phyloP scores from a whole-genome alignment of 2,329 filamentous ascomycete species.

The Aspergillus oerlinghausenensis region DNA sequence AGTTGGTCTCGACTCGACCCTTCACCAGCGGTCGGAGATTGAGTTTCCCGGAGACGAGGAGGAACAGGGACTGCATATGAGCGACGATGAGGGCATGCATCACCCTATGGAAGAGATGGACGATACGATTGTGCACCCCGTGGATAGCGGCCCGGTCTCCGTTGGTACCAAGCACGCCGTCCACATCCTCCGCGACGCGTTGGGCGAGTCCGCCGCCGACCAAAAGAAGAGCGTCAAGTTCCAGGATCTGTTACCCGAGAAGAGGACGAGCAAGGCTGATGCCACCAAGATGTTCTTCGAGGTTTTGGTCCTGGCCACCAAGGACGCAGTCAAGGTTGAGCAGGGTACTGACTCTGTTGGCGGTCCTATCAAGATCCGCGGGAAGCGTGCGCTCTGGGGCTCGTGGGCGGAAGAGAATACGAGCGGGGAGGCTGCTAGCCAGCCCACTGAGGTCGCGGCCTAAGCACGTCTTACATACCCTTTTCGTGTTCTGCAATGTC shows the following conservation, averaged over 20 bases:
- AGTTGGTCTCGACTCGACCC: slow-evolving; percentile 46
- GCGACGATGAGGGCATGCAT: slow-evolving; percentile 44
- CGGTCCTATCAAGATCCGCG: slow-evolving; percentile 74
- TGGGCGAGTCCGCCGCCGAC: slow-evolving; percentile 63
- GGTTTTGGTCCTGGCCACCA: slow-evolving; percentile 88
- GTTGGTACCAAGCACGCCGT: slow-evolving; percentile 93
- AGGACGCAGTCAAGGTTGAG: slow-evolving; percentile 96
- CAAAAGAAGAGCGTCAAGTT: slow-evolving; percentile 80
- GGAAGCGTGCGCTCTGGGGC: slow-evolving; percentile 95
- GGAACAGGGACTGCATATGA: slow-evolving; percentile 37
- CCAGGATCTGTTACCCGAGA: slow-evolving; percentile 83
- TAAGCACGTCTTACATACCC: slow-evolving; percentile 3
- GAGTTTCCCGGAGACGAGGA: slow-evolving; percentile 61
- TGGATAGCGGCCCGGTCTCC: slow-evolving; percentile 80
- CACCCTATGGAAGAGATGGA: slow-evolving; percentile 63
- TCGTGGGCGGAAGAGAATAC: slow-evolving; percentile 77
- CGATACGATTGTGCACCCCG: slow-evolving; percentile 74
- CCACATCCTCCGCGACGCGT: slow-evolving; percentile 83
- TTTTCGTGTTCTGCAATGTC: slow-evolving; percentile 1
- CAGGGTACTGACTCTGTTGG: slow-evolving; percentile 70
- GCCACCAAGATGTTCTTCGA: slow-evolving; percentile 99
- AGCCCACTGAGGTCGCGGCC: slow-evolving; percentile 24
- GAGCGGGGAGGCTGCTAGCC: slow-evolving; percentile 42
- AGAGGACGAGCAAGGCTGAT: slow-evolving; percentile 74
- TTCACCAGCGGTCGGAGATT: slow-evolving; percentile 55